Evolutionary conservation across 179 eudicot species (phyloP).

Genomic region (Beta macrorhiza): DNA sequence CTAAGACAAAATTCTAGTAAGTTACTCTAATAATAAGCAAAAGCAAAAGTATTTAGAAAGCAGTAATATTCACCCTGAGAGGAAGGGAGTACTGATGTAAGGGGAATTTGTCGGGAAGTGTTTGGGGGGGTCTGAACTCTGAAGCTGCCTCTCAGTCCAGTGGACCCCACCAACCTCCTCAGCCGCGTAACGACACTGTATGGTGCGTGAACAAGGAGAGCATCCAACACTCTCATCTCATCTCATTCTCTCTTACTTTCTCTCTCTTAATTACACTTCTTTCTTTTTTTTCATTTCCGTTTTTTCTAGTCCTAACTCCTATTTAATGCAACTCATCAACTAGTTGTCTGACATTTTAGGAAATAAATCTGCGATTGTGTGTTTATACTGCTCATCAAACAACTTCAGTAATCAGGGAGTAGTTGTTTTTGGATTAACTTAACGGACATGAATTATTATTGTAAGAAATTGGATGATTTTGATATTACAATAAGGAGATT

Average conservation of each 20-base stretch:
- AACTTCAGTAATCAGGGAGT: too few species aligned
- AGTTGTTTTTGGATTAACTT: too few species aligned
- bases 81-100: conserved; percentile 26
- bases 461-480: too few species aligned
- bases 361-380: neutral
- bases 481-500: too few species aligned
- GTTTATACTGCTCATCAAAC: too few species aligned
- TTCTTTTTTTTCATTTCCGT: neutral
- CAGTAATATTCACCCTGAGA: conserved; percentile 12
- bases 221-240: conserved; percentile 14
- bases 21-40: neutral
- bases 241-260: neutral
- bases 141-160: conserved; percentile 1
- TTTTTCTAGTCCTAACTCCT: neutral
- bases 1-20: neutral
- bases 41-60: neutral
- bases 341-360: neutral
- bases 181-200: conserved; percentile 29
- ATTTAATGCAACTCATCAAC: neutral
- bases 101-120: conserved; percentile 25
- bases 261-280: too few species aligned
- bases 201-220: conserved; percentile 18
- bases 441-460: too few species aligned
- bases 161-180: conserved; percentile 27
- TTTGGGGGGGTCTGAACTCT: conserved; percentile 11